A percentile compares a stretch with the other conserved stretches of the same genome.
Evolutionary conservation across 2,329 filamentous ascomycete genomes (phyloP).

Genomic region (Ascochyta rabiei): DNA sequence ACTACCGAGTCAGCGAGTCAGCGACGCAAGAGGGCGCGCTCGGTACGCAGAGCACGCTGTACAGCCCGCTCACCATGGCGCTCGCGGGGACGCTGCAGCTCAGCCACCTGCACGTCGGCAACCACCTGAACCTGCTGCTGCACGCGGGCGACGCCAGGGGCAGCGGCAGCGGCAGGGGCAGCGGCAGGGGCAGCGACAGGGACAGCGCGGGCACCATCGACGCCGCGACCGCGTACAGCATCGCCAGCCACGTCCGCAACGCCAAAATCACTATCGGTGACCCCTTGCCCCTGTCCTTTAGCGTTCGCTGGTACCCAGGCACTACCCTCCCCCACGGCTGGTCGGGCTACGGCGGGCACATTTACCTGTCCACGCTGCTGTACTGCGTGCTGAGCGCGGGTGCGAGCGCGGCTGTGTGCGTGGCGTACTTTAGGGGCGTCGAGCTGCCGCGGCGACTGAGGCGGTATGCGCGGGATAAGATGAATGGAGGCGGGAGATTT

Average conservation of each 20-base stretch:
- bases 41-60: constrained; percentile 50
- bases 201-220: constrained; percentile 78
- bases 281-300: constrained; percentile 76
- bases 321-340: constrained; percentile 68
- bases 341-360: constrained; percentile 58
- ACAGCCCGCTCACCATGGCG: constrained; percentile 86
- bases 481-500: constrained; percentile 47
- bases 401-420: constrained; percentile 57
- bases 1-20: constrained; percentile 47
- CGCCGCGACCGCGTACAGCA: constrained; percentile 85
- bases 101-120: constrained; percentile 84
- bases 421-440: constrained; percentile 62
- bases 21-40: constrained; percentile 46
- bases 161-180: too few species aligned
- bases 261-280: constrained; percentile 85
- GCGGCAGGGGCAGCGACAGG: too few species aligned
- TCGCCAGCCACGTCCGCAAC: constrained; percentile 65
- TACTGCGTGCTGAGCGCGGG: constrained; percentile 57
- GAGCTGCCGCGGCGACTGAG: constrained; percentile 59
- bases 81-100: constrained; percentile 87
- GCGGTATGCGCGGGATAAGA: constrained; percentile 63
- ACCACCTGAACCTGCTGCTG: constrained; percentile 86
- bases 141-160: too few species aligned
- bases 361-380: constrained; percentile 57
- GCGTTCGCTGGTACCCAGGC: constrained; percentile 84